phyloP scores from a whole-genome alignment of 176 grass and related monocot genomes.

The Oryza meridionalis region DNA sequence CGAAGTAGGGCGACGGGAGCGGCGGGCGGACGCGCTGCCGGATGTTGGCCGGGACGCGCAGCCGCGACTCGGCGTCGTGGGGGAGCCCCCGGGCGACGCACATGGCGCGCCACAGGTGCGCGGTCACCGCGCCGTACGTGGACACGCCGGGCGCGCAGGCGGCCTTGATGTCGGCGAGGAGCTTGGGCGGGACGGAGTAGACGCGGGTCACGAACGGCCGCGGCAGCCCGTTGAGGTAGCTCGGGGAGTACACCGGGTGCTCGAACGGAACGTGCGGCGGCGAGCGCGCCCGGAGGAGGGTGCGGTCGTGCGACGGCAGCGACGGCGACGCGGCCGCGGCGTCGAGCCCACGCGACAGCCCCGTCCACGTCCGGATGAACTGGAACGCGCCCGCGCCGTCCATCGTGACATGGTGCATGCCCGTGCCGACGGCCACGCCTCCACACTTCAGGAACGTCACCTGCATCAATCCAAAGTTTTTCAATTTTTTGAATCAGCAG shows the following conservation, averaged over 20 bases:
- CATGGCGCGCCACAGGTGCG: slow-evolving; percentile 77
- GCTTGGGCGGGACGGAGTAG: slow-evolving; percentile 53
- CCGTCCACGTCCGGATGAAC: slow-evolving; percentile 67
- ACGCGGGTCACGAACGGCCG: slow-evolving; percentile 58
- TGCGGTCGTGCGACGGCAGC: slow-evolving; percentile 60
- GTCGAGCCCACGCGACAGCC: slow-evolving; percentile 48
- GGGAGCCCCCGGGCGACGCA: slow-evolving; percentile 61
- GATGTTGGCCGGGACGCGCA: slow-evolving; percentile 66
- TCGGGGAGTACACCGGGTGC: slow-evolving; percentile 70
- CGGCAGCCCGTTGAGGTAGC: slow-evolving; percentile 39
- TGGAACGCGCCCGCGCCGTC: slow-evolving; percentile 63
- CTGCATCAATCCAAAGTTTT: slow-evolving; percentile 37
- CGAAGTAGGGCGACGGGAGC: slow-evolving; percentile 54
- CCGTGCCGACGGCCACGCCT: slow-evolving; percentile 63
- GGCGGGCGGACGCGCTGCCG: slow-evolving; percentile 59
- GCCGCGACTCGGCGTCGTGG: slow-evolving; percentile 43
- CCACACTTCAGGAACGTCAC: slow-evolving; percentile 80
- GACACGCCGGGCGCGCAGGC: slow-evolving; percentile 46
- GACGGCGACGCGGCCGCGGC: not conserved
- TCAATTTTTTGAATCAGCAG: not conserved
- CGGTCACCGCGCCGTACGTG: slow-evolving; percentile 70
- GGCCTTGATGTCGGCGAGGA: slow-evolving; percentile 50
- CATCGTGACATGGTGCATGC: slow-evolving; percentile 70
- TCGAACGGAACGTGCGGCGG: slow-evolving; percentile 56
- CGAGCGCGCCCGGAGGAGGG: slow-evolving; percentile 64